Evolutionary conservation across 129 eudicot species (phyloP), one percentile per base, ranked within the genome.

Genomic region (Flaveria sonorensis): DNA sequence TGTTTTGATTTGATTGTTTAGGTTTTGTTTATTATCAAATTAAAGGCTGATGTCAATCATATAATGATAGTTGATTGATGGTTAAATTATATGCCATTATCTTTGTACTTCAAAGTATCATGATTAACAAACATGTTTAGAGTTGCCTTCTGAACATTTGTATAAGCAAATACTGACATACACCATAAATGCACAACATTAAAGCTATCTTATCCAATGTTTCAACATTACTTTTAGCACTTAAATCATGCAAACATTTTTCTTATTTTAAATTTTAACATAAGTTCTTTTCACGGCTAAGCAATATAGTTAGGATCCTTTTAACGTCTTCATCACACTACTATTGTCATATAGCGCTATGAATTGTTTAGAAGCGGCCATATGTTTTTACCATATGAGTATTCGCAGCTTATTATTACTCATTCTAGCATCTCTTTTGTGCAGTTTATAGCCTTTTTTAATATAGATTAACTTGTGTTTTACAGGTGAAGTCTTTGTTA

Each of bases 401-500:
- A 63, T 63, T 14, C 8, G 19, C 28, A 30, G 32, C 69, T 30
- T 14, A 3, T 30, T 30, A 30, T 15, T 28, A 63, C 45, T 63
- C 45, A 12, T 63, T 30, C 45, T 63, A 63, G 45, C 45, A 14
- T 26, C 45, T 5, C 68, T 62, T 14, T 62, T 60, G 67, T 60
- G 39, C 9, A 24, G 39, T 19, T 60, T 30, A 13, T 62, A 62
- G 18, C 32, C 1, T 62, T 4, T 26, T 26, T 62, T 11, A 4
- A 1, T 62, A 16, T 30, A 36, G 24, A 8, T 39, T 6, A 24
- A 55, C 2, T n/a, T 7, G 8, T 24, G 13, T 6, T 15, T 26
- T 81, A 45, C 43, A 88, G 93, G 93, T 88, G 82, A 86, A 84
- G 75, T 88, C 90, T 32, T 78, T 86, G 78, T 64, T 88, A 65